phyloP scores from a whole-genome alignment of 2,329 filamentous ascomycete genomes.

The Colletotrichum coccodes region DNA sequence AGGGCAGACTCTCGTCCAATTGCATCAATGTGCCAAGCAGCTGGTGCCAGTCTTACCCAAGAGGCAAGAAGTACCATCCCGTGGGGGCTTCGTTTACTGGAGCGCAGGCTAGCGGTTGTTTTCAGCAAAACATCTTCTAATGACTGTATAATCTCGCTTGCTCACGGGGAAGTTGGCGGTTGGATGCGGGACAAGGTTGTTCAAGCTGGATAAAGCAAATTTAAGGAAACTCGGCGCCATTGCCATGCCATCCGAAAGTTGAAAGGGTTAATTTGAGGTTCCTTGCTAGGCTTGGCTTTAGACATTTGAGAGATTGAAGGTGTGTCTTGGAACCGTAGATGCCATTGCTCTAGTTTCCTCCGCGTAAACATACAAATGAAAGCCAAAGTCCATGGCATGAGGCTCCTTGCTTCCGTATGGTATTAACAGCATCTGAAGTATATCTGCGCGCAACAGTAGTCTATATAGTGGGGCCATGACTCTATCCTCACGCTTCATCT shows the following conservation, averaged over 20 bases:
- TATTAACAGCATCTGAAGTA: background rate
- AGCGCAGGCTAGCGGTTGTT: background rate
- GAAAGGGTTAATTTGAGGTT: no score
- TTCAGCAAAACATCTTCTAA: no score
- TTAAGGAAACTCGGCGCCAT: no score
- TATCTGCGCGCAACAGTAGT: background rate
- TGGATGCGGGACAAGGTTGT: no score
- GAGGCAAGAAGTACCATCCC: background rate
- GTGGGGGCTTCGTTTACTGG: background rate
- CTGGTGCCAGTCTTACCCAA: background rate
- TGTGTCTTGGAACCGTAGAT: no score
- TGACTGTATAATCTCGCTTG: no score
- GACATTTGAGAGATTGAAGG: no score
- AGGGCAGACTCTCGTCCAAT: background rate
- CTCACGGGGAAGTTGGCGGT: no score
- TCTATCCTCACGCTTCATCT: constrained; percentile 7
- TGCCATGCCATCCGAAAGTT: no score
- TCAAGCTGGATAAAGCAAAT: no score
- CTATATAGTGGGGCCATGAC: background rate
- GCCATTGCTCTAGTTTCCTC: no score
- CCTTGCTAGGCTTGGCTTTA: no score
- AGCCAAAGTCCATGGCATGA: background rate
- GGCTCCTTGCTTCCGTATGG: background rate
- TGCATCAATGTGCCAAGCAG: background rate
- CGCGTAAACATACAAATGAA: background rate